A percentile compares a stretch with the other conserved stretches of the same genome.
These are phyloP conservation scores for Soucietia sequanensis DNA, from an alignment of 805 yeast genomes.

Conservation along the genomic window DNA sequence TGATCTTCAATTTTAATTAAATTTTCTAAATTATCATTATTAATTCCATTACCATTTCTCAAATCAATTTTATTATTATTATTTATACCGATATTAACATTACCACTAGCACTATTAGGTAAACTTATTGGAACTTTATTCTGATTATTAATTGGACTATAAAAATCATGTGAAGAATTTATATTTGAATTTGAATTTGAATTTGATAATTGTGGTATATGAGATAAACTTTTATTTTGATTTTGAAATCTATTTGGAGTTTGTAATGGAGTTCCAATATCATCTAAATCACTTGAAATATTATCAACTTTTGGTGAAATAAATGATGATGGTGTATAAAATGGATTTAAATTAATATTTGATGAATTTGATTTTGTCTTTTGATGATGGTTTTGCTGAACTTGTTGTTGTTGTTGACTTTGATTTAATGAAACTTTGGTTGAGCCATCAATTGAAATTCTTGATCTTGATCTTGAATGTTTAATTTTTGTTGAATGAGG, in stretches of 20 bases:
- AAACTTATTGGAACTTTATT: constrained; percentile 2
- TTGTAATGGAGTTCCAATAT: constrained; percentile 22
- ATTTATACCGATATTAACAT: too few species aligned
- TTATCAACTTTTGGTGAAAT: constrained; percentile 23
- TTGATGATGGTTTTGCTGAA: constrained; percentile 7
- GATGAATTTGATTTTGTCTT: background rate
- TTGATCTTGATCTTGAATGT: constrained; percentile 42
- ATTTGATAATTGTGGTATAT: too few species aligned
- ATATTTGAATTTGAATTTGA: constrained; percentile 6
- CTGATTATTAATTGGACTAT: constrained; percentile 12
- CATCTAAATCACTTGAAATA: constrained; percentile 19
- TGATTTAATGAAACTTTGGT: constrained; percentile 13
- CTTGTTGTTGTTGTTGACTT: constrained; percentile 3
- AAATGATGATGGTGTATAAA: constrained; percentile 26
- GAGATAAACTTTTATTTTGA: constrained; percentile 1
- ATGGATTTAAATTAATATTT: constrained; percentile 20
- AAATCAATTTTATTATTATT: too few species aligned
- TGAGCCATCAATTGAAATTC: constrained; percentile 37
- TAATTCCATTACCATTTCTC: constrained; percentile 8
- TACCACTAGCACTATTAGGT: constrained; percentile 2
- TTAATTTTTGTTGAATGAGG: constrained; percentile 26
- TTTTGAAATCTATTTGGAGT: constrained; percentile 13
- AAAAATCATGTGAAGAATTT: too few species aligned
- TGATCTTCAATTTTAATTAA: constrained; percentile 36
- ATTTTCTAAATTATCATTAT: constrained; percentile 30